Base-by-base conservation (phyloP, 306 rosid species). In the Fragaria iinumae region DNA sequence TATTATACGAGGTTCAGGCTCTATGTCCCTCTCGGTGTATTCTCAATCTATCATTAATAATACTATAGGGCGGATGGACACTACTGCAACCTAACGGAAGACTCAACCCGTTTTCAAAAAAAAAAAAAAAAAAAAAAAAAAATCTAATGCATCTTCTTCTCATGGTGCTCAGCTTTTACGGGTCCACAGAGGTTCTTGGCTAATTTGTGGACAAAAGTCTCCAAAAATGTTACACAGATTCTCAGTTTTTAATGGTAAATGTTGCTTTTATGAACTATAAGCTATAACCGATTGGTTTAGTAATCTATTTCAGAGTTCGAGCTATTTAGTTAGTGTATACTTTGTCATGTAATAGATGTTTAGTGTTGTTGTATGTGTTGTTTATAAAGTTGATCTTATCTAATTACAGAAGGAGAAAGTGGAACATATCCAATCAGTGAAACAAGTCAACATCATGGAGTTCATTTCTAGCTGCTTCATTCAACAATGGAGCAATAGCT, bases 401-500 rank as follows among this genome's bases (percentile, higher is more conserved):
- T 32, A 55, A 55, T 8, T 20, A 52, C 20, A 2, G 57, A 52
- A 9, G 57, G 36, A 27, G 4, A 29, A 27, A 60, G 17, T 60
- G 38, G 66, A 8, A 14, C 53, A 41, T 56, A 39, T 73, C 53
- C 10, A 44, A 59, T 74, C 56, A 74, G 66, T 53, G 49, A 72
- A 39, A 1, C 21, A n/a, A n/a, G 53, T 38, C 77, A 56, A 14
- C 67, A 23, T 38, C 50, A 21, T 8, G 25, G 34, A 39, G 9
- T 39, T 36, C 67, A 56, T 17, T 13, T 63, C 56, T 39, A 17
- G 43, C 68, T 72, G 67, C 7, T 73, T 52, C 5, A 60, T 57
- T 11, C 68, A 25, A 8, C 20, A 55, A 41, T 23, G 59, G 76
- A 13, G 41, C 67, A 73, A 55, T 14, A 56, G 38, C 38, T 50